Base-by-base conservation (phyloP, 306 rosid species). In the Prunus mongolica region DNA sequence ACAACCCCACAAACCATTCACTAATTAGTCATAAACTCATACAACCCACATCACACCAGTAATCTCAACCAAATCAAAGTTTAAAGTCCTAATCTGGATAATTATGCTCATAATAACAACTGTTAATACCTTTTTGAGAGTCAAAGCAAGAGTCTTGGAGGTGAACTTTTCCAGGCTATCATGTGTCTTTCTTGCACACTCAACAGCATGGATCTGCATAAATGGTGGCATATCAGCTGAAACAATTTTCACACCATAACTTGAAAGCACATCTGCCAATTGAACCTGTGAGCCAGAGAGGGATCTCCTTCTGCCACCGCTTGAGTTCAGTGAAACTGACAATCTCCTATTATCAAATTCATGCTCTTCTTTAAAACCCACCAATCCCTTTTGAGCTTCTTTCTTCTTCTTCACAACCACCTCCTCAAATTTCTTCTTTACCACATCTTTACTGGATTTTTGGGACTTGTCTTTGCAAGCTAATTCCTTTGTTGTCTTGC, bases 191-290 rank as follows among this genome's bases (percentile, higher is more conserved):
- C 98, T 90, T 6, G 98, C 98, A 79, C 70, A 88, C 76, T 92
- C 95, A 20, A 92, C 96, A 9, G 89, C 97, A 82, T 95, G 98
- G 82, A 92, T 90, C 98, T 95, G 98, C 98, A 95, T 92, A 86
- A 91, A 86, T 16, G 98, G 97, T 16, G 96, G 96, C 98, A 95
- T 95, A 79, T 95, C 98, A 78, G 81, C 97, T 38, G 97, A 89
- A 60, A 89, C 88, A 82, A 92, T 86, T 78, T 87, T 95, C 7
- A 87, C 97, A 0, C 96, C 97, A 81, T 87, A 89, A 77, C 83
- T 82, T 32, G 96, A 92, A 66, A 92, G 87, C 5, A 86, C 84
- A 76, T 90, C 97, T 2, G 79, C 80, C 65, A 95, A 84, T 72
- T 92, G 92, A 68, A 78, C 82, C 75, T 78, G 79, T 18, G 93